A percentile compares a stretch with the other conserved stretches of the same genome.
Evolutionary conservation across 345 rosid genomes (phyloP).

Genomic region (Aquilaria sinensis): DNA sequence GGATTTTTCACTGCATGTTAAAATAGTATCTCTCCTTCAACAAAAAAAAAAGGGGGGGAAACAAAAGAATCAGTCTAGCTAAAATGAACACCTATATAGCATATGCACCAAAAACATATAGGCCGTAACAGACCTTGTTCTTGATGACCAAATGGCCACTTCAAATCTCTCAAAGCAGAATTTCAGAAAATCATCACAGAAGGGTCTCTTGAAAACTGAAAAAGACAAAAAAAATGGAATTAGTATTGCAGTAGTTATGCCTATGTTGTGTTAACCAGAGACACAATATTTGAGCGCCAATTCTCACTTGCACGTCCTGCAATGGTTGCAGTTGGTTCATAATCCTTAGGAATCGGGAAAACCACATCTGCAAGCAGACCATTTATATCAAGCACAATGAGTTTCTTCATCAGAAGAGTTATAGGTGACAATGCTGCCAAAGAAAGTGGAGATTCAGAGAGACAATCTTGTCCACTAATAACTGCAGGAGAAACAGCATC

Average conservation of each 20-base stretch:
- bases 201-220: slow-evolving; percentile 55
- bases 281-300: neutral
- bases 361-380: slow-evolving; percentile 79
- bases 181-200: slow-evolving; percentile 36
- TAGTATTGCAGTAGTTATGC: neutral
- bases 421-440: slow-evolving; percentile 8
- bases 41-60: neutral
- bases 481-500: slow-evolving; percentile 1
- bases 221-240: neutral
- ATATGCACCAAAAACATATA: neutral
- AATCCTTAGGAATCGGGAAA: slow-evolving; percentile 30
- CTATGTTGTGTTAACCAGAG: slow-evolving; percentile 3
- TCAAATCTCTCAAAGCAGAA: slow-evolving; percentile 57
- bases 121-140: slow-evolving; percentile 28
- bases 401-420: slow-evolving; percentile 32
- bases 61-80: neutral
- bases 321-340: slow-evolving; percentile 40
- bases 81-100: neutral
- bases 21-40: neutral
- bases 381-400: slow-evolving; percentile 84
- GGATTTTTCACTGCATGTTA: neutral
- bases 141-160: slow-evolving; percentile 61
- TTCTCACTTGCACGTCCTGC: slow-evolving; percentile 54
- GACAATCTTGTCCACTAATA: neutral
- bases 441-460: slow-evolving; percentile 5